These are phyloP conservation scores for Leccinum pellstonianum DNA, from an alignment of 768 basidiomycete species.

Conservation along the genomic window DNA sequence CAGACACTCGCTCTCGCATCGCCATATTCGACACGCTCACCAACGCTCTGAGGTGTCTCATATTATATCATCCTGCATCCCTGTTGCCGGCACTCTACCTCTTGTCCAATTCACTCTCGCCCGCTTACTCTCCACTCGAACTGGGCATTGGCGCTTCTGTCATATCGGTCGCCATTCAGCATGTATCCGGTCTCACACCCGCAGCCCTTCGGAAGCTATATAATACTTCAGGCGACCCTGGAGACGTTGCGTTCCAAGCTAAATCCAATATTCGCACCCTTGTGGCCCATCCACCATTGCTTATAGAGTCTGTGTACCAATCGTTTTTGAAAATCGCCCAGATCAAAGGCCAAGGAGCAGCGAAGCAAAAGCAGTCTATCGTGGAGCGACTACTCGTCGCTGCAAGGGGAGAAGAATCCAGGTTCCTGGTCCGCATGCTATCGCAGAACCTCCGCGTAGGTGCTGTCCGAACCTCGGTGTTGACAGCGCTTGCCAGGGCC, in stretches of 20 bases:
- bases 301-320: slow-evolving; percentile 63
- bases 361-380: slow-evolving; percentile 71
- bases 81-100: slow-evolving; percentile 79
- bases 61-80: slow-evolving; percentile 61
- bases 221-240: slow-evolving; percentile 75
- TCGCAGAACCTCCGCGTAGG: slow-evolving; percentile 81
- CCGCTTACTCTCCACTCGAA: slow-evolving; percentile 70
- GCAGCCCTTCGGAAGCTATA: slow-evolving; percentile 63
- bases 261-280: slow-evolving; percentile 75
- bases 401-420: slow-evolving; percentile 83
- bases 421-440: slow-evolving; percentile 76
- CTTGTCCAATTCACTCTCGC: slow-evolving; percentile 75
- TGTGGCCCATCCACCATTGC: slow-evolving; percentile 65
- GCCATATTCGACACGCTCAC: slow-evolving; percentile 65
- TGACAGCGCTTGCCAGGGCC: slow-evolving; percentile 78
- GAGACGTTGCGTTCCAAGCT: slow-evolving; percentile 85
- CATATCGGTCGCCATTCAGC: slow-evolving; percentile 68
- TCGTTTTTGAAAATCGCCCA: slow-evolving; percentile 64
- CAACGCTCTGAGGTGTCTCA: slow-evolving; percentile 71
- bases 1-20: slow-evolving; percentile 70
- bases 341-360: slow-evolving; percentile 73
- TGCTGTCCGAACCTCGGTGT: slow-evolving; percentile 79
- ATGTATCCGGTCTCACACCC: slow-evolving; percentile 64
- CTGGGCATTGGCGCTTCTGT: slow-evolving; percentile 68
- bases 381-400: slow-evolving; percentile 82